phyloP scores from a whole-genome alignment of 805 yeast species.

The Metschnikowia cerradonensis region DNA sequence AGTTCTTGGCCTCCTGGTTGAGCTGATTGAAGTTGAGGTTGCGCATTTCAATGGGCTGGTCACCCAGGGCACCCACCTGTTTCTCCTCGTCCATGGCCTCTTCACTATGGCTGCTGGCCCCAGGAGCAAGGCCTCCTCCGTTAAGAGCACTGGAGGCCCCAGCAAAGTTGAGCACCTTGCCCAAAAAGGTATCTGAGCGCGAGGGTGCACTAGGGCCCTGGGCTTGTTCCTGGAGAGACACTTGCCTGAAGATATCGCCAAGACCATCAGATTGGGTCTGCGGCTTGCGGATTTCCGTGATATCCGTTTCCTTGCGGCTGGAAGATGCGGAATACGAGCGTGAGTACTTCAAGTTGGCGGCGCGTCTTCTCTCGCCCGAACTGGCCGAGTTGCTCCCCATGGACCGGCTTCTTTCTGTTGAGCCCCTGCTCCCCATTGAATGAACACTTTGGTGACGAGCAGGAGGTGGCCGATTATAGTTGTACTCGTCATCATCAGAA shows the following conservation, averaged over 20 bases:
- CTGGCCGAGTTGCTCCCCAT: background rate
- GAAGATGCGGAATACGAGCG: background rate
- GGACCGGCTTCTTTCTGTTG: background rate
- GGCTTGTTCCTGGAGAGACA: conserved; percentile 33
- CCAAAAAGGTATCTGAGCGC: conserved; percentile 36
- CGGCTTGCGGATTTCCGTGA: conserved; percentile 12
- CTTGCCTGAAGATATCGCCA: conserved; percentile 28
- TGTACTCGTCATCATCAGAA: conserved; percentile 17
- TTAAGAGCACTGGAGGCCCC: conserved; percentile 25
- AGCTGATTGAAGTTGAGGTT: conserved; percentile 40
- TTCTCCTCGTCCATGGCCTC: conserved; percentile 22
- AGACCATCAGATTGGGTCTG: conserved; percentile 9
- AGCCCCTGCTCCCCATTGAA: background rate
- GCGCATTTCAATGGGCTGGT: conserved; percentile 43
- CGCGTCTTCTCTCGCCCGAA: background rate
- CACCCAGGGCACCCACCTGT: conserved; percentile 16
- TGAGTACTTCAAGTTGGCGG: background rate
- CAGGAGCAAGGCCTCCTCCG: conserved; percentile 43
- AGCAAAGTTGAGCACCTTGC: conserved; percentile 28
- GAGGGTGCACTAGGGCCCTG: conserved; percentile 18
- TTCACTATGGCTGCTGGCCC: conserved; percentile 25
- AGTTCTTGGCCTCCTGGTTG: conserved; percentile 50
- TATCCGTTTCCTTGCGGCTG: conserved; percentile 11
- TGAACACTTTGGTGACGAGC: background rate
- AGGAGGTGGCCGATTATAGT: background rate